A percentile compares a stretch with the other conserved stretches of the same genome.
Evolutionary conservation across 2,329 filamentous ascomycete species (phyloP).

Genomic region (Alternaria brassicicola): DNA sequence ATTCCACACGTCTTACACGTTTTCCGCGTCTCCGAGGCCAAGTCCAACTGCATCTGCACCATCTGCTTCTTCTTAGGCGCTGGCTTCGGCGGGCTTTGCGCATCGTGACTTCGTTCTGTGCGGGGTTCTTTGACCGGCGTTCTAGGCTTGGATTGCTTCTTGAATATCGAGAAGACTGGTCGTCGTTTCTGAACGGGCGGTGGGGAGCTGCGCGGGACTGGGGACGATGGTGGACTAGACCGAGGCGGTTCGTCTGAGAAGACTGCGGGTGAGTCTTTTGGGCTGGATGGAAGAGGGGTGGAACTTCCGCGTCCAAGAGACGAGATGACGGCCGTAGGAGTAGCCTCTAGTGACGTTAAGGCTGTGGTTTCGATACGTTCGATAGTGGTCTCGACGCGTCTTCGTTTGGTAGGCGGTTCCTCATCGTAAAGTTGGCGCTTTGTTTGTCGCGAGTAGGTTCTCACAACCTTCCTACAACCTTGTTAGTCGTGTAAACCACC

Average conservation of each 20-base stretch:
- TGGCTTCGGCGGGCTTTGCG: slow-evolving; percentile 32
- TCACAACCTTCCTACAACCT: slow-evolving; percentile 33
- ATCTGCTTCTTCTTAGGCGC: slow-evolving; percentile 48
- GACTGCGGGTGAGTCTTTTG: slow-evolving; percentile 39
- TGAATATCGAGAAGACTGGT: slow-evolving; percentile 58
- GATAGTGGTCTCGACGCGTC: slow-evolving; percentile 38
- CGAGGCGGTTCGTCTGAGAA: slow-evolving; percentile 51
- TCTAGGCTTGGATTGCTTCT: slow-evolving; percentile 26
- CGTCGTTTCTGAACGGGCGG: slow-evolving; percentile 47
- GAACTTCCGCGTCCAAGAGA: slow-evolving; percentile 20
- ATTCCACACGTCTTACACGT: slow-evolving; percentile 68
- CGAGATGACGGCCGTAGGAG: not conserved
- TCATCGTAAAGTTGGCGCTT: slow-evolving; percentile 38
- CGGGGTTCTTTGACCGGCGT: slow-evolving; percentile 23
- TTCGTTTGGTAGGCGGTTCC: slow-evolving; percentile 45
- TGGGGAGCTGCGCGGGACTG: slow-evolving; percentile 28
- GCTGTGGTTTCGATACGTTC: slow-evolving; percentile 12
- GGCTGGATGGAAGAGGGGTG: slow-evolving; percentile 36
- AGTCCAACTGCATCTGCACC: slow-evolving; percentile 66
- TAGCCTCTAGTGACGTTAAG: slow-evolving; percentile 8
- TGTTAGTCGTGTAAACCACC: slow-evolving; percentile 20
- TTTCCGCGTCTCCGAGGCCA: slow-evolving; percentile 61
- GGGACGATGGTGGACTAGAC: slow-evolving; percentile 44
- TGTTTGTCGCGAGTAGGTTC: slow-evolving; percentile 47
- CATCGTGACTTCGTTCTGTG: slow-evolving; percentile 44